Evolutionary conservation across 169 alveolate species (phyloP).

Genomic region (Eimeria brunetti): DNA sequence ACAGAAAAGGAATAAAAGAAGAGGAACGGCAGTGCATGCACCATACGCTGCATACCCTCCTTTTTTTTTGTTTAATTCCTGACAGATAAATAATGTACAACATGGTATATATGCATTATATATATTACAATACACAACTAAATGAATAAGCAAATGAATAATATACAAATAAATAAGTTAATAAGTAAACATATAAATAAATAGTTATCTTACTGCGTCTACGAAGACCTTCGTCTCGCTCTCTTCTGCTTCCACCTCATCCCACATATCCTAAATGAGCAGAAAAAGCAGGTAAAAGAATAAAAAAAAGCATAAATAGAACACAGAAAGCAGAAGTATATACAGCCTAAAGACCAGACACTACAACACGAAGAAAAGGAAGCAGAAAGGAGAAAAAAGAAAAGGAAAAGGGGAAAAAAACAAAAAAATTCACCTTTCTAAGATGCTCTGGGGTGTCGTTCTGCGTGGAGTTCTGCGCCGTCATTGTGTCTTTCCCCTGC

Average conservation of each 20-base stretch:
- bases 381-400: no score
- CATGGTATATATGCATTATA: no score
- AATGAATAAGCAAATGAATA: no score
- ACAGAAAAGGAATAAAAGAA: no score
- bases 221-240: conserved; percentile 56
- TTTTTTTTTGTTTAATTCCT: no score
- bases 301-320: background rate
- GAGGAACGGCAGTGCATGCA: no score
- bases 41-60: no score
- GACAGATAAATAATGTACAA: background rate
- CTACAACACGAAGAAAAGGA: background rate
- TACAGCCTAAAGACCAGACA: background rate
- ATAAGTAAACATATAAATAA: no score
- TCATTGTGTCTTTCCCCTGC: background rate
- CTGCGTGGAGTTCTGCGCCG: background rate
- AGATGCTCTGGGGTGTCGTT: background rate
- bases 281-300: background rate
- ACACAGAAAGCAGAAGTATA: background rate
- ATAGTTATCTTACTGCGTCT: background rate
- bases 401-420: background rate
- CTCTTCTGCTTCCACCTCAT: conserved; percentile 2
- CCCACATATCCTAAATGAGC: conserved; percentile 16
- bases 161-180: no score
- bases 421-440: background rate
- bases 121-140: no score